Evolutionary conservation across 23 red algal species (phyloP).

Genomic region (Gracilaria vermiculophylla): DNA sequence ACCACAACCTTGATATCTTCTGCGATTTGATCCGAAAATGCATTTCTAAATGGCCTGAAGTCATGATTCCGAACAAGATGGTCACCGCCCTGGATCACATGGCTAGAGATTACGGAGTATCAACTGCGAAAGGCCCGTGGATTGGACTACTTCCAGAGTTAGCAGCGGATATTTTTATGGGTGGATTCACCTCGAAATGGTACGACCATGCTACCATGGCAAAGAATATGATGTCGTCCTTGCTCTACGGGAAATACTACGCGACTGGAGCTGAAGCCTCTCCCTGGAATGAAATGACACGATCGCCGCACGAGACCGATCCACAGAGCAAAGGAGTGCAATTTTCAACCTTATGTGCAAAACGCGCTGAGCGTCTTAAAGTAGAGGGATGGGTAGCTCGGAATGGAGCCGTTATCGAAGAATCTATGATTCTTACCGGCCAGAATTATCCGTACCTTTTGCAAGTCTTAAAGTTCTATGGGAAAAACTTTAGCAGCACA

Average conservation of each 20-base stretch:
- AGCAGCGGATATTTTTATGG: conserved; percentile 9
- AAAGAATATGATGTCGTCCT: not conserved
- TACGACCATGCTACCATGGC: not conserved
- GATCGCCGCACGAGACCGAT: not conserved
- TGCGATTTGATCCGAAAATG: not conserved
- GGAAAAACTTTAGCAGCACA: not conserved
- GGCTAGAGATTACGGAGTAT: not conserved
- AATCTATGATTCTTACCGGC: conserved; percentile 1
- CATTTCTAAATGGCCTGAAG: not conserved
- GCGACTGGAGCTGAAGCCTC: not conserved
- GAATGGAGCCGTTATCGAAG: not conserved
- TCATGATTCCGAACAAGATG: conserved; percentile 7
- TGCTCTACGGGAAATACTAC: not conserved
- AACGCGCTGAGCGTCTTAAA: not conserved
- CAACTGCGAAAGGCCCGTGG: not conserved
- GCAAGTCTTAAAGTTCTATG: not conserved
- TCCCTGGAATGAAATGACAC: not conserved
- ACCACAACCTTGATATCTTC: not conserved
- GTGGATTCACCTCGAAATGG: not conserved
- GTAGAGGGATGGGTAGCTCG: not conserved
- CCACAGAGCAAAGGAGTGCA: not conserved
- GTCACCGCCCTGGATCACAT: not conserved
- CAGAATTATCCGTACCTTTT: conserved; percentile 3
- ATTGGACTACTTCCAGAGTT: not conserved
- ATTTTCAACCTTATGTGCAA: not conserved